Conservation (phyloP, 768 basidiomycete species). For the Leccinellum albellum region DNA sequence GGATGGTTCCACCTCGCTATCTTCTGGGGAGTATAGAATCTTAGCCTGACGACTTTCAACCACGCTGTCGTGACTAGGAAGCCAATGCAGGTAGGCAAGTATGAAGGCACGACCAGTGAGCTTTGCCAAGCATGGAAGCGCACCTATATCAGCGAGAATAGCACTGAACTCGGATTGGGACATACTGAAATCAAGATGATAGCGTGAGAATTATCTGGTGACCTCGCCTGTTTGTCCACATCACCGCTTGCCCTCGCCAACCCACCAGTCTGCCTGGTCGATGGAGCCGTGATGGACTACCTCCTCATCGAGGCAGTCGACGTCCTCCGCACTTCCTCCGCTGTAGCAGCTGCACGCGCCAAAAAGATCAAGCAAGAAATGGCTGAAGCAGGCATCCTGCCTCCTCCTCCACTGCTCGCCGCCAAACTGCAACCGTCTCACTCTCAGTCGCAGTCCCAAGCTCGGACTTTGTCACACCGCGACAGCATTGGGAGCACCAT, state of each 20-base stretch:
- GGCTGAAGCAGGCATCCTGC: slow-evolving; percentile 72
- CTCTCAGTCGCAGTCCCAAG: no score
- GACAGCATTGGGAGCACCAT: slow-evolving; percentile 35
- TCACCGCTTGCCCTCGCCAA: slow-evolving; percentile 52
- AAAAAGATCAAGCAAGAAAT: slow-evolving; percentile 75
- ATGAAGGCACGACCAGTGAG: no score
- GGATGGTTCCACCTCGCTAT: not conserved
- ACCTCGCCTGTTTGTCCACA: no score
- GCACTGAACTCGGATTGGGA: no score
- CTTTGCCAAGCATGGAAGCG: no score
- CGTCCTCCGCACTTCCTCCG: slow-evolving; percentile 69
- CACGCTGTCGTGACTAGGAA: no score
- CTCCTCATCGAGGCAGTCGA: slow-evolving; percentile 79
- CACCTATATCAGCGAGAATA: no score
- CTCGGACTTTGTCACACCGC: slow-evolving; percentile 16
- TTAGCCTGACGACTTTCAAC: slow-evolving; percentile 12
- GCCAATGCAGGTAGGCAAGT: no score
- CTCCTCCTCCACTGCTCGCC: slow-evolving; percentile 43
- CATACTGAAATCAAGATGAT: no score
- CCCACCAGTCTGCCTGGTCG: slow-evolving; percentile 57
- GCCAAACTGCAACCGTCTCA: slow-evolving; percentile 31
- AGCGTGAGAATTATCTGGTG: no score
- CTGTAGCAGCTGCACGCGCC: slow-evolving; percentile 64
- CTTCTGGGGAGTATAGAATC: slow-evolving; percentile 13
- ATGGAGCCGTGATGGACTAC: slow-evolving; percentile 76